Base-by-base conservation (phyloP, 2,329 filamentous ascomycete genomes). In the Orbilia javanica region DNA sequence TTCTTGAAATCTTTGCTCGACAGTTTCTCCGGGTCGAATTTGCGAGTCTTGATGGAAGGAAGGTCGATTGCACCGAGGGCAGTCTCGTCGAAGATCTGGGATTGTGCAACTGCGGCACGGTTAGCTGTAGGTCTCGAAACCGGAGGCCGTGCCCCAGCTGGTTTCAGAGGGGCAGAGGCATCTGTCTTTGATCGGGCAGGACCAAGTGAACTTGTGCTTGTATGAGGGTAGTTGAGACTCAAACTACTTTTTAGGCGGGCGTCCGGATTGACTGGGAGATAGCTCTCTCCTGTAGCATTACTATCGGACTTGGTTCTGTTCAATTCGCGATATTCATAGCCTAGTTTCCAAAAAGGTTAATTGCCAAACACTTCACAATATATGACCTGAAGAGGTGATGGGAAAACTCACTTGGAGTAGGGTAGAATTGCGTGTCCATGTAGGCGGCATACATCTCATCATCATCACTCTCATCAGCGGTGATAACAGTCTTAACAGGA, bases 371-470 rank as follows among this genome's bases (percentile, higher is more conserved):
- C 15, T n/a, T 22, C 42, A 42, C 29, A 4, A 53, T 53, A 27
- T 39, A 31, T 36, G 46, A 22, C 11, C 48, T 1, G 4, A 31
- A 31, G 20, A 27, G 8, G 25, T 57, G 5, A 8, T 42, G 18
- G 31, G 25, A 20, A 42, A 25, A 64, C 74, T 78, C 44, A 93
- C 93, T 18, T 64, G 79, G 77, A 20, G 80, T 75, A 18, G 94
- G 94, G 82, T 98, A 94, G 83, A 96, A 99, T 83, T 97, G 97
- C 83, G 90, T 81, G 97, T 78, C 96, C 18, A 92, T 92, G 79
- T 93, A 78, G 44, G 46, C 57, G 22, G 75, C 69, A 42, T 79
- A 79, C 63, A 73, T 70, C 34, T 81, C 81, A 27, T 81, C 81
- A 36, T 82, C 81, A 73, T 86, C 82, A 69, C 84, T 82, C 60